A percentile compares a stretch with the other conserved stretches of the same genome.
Evolutionary conservation across 768 basidiomycete species (phyloP).

Genomic region (Coprinopsis sp.): DNA sequence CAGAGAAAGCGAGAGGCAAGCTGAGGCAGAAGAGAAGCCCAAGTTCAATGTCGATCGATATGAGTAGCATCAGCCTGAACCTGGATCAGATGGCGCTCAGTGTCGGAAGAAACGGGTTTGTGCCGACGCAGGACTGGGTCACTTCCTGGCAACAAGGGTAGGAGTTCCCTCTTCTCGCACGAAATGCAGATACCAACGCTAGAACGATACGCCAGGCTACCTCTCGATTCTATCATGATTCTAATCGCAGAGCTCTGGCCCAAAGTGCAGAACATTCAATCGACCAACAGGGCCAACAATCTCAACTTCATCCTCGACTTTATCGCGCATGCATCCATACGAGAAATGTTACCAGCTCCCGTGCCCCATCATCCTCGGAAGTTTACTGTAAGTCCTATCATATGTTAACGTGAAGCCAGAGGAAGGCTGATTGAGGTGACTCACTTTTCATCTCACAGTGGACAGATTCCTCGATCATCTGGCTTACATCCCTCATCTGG

Average conservation of each 20-base stretch:
- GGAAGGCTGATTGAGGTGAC: neutral
- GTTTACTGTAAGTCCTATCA: conserved; percentile 58
- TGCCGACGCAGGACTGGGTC: conserved; percentile 97
- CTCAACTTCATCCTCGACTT: conserved; percentile 65
- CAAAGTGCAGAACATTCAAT: conserved; percentile 77
- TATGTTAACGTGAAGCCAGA: neutral
- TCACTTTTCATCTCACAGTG: conserved; percentile 47
- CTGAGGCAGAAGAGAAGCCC: conserved; percentile 67
- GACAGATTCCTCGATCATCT: conserved; percentile 87
- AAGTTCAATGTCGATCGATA: conserved; percentile 22
- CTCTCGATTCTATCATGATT: conserved; percentile 83
- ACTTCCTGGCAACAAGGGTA: conserved; percentile 98
- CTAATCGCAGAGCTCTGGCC: conserved; percentile 86
- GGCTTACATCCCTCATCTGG: conserved; percentile 94
- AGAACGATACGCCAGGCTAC: too few species aligned
- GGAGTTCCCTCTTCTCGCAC: conserved; percentile 14
- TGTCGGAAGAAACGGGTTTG: conserved; percentile 86
- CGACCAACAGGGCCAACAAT: conserved; percentile 47
- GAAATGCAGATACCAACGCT: too few species aligned
- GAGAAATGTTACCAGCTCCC: conserved; percentile 68
- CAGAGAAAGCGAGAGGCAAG: conserved; percentile 93
- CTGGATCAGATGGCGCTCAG: conserved; percentile 66
- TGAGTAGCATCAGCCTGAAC: conserved; percentile 44
- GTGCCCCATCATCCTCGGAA: conserved; percentile 62
- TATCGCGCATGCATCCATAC: conserved; percentile 62